A percentile compares a stretch with the other conserved stretches of the same genome.
Conservation (phyloP, 495 filamentous ascomycete species). For the Baudoinia panamericana region DNA sequence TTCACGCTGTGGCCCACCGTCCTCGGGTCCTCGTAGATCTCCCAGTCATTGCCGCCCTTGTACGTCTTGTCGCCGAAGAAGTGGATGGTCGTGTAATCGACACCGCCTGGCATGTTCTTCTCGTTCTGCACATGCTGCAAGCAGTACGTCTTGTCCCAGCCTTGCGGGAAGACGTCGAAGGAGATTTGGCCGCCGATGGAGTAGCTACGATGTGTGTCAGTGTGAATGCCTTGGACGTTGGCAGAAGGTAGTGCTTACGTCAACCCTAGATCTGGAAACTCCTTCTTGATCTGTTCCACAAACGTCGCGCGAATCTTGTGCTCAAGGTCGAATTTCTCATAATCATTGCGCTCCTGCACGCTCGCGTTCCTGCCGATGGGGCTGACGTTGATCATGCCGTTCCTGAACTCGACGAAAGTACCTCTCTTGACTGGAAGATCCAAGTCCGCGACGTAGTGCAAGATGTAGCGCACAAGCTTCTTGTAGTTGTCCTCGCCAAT, state of each 20-base stretch:
- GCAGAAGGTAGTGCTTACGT: constrained; percentile 46
- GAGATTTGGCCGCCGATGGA: constrained; percentile 94
- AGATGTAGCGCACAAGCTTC: constrained; percentile 66
- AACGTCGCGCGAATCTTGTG: constrained; percentile 60
- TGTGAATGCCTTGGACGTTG: neutral
- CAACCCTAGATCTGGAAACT: constrained; percentile 69
- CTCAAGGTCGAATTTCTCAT: constrained; percentile 60
- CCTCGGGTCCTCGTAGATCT: constrained; percentile 72
- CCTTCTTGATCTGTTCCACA: constrained; percentile 59
- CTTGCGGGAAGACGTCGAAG: constrained; percentile 92
- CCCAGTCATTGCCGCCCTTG: constrained; percentile 83
- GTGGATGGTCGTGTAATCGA: constrained; percentile 76
- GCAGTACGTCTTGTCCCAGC: constrained; percentile 99
- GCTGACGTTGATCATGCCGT: constrained; percentile 92
- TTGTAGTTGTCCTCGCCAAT: constrained; percentile 89
- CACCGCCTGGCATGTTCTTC: constrained; percentile 50
- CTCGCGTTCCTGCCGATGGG: constrained; percentile 88
- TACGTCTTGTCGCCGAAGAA: constrained; percentile 96
- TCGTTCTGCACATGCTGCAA: constrained; percentile 75
- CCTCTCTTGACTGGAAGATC: constrained; percentile 83
- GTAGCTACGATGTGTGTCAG: constrained; percentile 41
- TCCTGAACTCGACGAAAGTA: constrained; percentile 93
- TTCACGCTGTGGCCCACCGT: constrained; percentile 75
- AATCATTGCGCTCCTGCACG: constrained; percentile 65
- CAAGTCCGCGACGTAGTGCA: constrained; percentile 81